Conservation (phyloP, 768 basidiomycete species). For the Tulasnella sp. region DNA sequence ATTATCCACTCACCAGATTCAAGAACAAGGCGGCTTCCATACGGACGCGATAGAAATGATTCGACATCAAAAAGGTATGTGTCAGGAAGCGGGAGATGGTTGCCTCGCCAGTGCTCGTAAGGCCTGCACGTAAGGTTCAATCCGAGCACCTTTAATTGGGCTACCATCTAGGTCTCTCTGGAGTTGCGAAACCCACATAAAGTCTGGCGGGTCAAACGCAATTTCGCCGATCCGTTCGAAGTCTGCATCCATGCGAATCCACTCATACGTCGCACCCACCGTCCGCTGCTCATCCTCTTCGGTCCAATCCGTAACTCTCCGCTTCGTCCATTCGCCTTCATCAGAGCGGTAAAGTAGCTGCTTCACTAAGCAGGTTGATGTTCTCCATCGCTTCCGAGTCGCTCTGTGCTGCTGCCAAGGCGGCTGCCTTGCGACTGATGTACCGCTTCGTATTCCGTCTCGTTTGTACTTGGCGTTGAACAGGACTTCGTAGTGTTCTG, state of each 20-base stretch:
- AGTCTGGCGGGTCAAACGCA: conserved; percentile 90
- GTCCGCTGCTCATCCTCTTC: conserved; percentile 91
- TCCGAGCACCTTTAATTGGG: conserved; percentile 74
- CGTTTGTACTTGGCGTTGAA: conserved; percentile 99
- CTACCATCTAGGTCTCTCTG: conserved; percentile 94
- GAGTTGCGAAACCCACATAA: conserved; percentile 96
- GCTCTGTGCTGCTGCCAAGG: conserved; percentile 85
- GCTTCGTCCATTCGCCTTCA: conserved; percentile 80
- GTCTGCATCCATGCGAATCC: conserved; percentile 98
- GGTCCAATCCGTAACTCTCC: conserved; percentile 97
- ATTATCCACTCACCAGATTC: conserved; percentile 38
- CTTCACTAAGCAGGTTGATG: conserved; percentile 88
- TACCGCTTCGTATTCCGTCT: conserved; percentile 93
- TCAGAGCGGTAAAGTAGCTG: conserved; percentile 90
- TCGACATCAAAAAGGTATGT: conserved; percentile 85
- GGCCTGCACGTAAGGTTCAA: conserved; percentile 51
- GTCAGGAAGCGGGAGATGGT: conserved; percentile 82
- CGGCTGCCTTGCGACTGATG: conserved; percentile 82
- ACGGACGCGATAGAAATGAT: conserved; percentile 92
- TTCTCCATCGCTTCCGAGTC: conserved; percentile 87
- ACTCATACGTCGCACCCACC: conserved; percentile 95
- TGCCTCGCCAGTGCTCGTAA: conserved; percentile 72
- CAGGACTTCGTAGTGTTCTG: conserved; percentile 93
- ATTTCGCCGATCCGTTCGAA: conserved; percentile 97
- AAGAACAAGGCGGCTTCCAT: conserved; percentile 87